Percentiles rank a stretch among this genome's conserved stretches.
phyloP scores from a whole-genome alignment of 1,284 basidiomycete genomes.

The Malassezia arunalokei region DNA sequence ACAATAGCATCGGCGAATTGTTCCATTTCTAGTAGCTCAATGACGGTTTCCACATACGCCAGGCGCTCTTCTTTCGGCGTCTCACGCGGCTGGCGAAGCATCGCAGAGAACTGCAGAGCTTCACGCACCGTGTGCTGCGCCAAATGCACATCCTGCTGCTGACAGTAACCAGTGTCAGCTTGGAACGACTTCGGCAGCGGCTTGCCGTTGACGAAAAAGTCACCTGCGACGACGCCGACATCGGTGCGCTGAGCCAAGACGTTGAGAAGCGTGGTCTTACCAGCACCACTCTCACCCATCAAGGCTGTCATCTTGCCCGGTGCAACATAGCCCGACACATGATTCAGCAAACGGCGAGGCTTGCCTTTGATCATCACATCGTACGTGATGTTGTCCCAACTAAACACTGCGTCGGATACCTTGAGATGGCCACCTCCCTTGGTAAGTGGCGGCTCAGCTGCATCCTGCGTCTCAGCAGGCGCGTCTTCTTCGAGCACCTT shows the following conservation, averaged over 20 bases:
- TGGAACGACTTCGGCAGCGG: slow-evolving; percentile 30
- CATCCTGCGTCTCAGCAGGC: neutral
- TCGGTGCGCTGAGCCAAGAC: slow-evolving; percentile 29
- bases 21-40: slow-evolving; percentile 33
- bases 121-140: slow-evolving; percentile 28
- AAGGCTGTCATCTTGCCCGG: slow-evolving; percentile 34
- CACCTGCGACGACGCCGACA: slow-evolving; percentile 26
- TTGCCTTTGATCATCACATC: slow-evolving; percentile 32
- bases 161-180: slow-evolving; percentile 27
- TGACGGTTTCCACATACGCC: slow-evolving; percentile 31
- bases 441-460: neutral
- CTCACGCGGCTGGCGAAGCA: slow-evolving; percentile 29
- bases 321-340: slow-evolving; percentile 48
- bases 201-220: slow-evolving; percentile 24
- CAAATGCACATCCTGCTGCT: slow-evolving; percentile 35
- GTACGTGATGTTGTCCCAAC: slow-evolving; percentile 32
- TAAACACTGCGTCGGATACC: slow-evolving; percentile 25
- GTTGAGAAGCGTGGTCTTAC: slow-evolving; percentile 37
- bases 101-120: slow-evolving; percentile 31
- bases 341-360: slow-evolving; percentile 25
- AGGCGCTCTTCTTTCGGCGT: slow-evolving; percentile 24
- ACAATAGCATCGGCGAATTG: slow-evolving; percentile 31
- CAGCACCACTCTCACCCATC: slow-evolving; percentile 38
- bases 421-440: slow-evolving; percentile 11
- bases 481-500: slow-evolving; percentile 1